Evolutionary conservation across 2,329 filamentous ascomycete species (phyloP), one percentile per base, ranked within the genome.

Genomic region (Elsinoe perseae): DNA sequence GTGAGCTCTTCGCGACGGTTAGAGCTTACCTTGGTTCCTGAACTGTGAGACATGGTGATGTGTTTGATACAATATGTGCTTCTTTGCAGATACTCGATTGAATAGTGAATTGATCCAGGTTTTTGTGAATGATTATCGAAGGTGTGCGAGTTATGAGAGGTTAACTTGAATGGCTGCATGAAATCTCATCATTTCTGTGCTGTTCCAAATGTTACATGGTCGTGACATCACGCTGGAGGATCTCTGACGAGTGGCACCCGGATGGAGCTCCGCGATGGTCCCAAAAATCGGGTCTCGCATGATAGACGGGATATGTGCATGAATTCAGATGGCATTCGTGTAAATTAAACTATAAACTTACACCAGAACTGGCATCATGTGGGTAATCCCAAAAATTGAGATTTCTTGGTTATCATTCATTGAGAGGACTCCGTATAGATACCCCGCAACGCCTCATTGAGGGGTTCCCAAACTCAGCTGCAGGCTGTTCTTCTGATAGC

Each of bases 21-120:
- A 32, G 9, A 16, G 42, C 58, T 34, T 57, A 61, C 58, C 50
- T 57, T 61, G 32, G 56, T 54, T 34, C 57, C 57, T 34, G 48
- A 34, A 18, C 32, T 52, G 48, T 28, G 18, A 43, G 32, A 42
- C 48, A 38, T 52, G 44, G 18, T 50, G 14, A 14, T 18, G 43
- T 40, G 18, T n/a, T 40, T 36, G 32, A 48, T 16, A 27, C 27
- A 28, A 3, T 44, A 9, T 3, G 7, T 46, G 21, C 14, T 6
- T 27, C 1, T 25, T 55, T 14, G 27, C 4, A 42, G n/a, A 25
- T 16, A 14, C 2, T 14, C n/a, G 1, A n/a, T 16, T 20, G 2
- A 2, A 3, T 10, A 12, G 18, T 3, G 25, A 23, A n/a, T 25
- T 25, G 16, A 14, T 20, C 25, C 14, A 23, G 8, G 16, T 23